phyloP scores from a whole-genome alignment of 1,284 basidiomycete species.

The Heliocybe sulcata region DNA sequence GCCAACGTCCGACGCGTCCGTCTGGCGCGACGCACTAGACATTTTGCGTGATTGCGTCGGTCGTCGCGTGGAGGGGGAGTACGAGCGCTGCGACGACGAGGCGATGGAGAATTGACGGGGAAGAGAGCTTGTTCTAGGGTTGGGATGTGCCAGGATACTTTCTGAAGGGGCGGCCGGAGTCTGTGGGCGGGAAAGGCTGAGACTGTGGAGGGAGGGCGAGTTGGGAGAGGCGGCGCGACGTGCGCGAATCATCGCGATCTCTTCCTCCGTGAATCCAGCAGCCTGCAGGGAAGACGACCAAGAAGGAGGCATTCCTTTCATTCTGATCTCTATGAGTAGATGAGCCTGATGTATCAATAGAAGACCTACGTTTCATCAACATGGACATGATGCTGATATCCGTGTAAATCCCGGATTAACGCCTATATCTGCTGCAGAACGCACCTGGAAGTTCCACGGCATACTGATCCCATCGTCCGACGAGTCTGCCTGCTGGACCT shows the following conservation, averaged over 20 bases:
- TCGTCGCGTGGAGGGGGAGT: neutral
- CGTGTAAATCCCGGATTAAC: slow-evolving; percentile 3
- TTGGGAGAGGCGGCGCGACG: slow-evolving; percentile 38
- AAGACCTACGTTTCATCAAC: slow-evolving; percentile 62
- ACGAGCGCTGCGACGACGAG: slow-evolving; percentile 1
- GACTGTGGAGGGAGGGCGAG: slow-evolving; percentile 21
- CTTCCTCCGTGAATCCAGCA: slow-evolving; percentile 58
- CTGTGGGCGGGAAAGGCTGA: slow-evolving; percentile 13
- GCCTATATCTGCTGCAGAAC: slow-evolving; percentile 14
- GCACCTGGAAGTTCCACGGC: slow-evolving; percentile 72
- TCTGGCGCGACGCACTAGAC: neutral
- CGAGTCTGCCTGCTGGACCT: slow-evolving; percentile 27
- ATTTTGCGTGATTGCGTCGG: neutral
- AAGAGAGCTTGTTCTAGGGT: slow-evolving; percentile 35
- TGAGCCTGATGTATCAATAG: slow-evolving; percentile 2
- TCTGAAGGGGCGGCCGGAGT: neutral
- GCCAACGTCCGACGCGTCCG: neutral
- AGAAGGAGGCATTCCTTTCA: slow-evolving; percentile 62
- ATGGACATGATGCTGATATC: slow-evolving; percentile 63
- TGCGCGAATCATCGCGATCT: slow-evolving; percentile 54
- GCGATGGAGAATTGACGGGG: slow-evolving; percentile 26
- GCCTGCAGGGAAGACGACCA: slow-evolving; percentile 56
- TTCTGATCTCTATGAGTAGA: slow-evolving; percentile 27
- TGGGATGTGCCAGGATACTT: slow-evolving; percentile 14
- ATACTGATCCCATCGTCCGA: slow-evolving; percentile 53